Base-by-base conservation (phyloP, 257 asterid genomes). In the Cinchona pubescens region DNA sequence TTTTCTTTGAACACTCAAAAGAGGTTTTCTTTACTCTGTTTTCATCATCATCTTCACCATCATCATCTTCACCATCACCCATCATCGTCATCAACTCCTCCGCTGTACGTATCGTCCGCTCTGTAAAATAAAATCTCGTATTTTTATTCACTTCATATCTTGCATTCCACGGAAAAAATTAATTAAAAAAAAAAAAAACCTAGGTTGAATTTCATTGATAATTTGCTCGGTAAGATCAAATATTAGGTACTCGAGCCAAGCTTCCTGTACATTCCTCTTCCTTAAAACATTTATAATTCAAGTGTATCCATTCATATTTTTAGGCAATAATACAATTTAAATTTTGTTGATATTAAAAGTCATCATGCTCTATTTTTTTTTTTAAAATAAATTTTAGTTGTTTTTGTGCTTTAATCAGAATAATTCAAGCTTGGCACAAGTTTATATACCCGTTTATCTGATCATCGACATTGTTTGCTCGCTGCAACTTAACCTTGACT, bases 1-100 rank as follows among this genome's bases (percentile, higher is more conserved):
- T 10, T 67, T 48, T 42, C 55, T 76, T 43, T 71, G 55, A 34
- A 67, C 73, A 66, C 79, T 53, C 74, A 51, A 7, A 55, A 69
- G 46, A 34, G 42, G 63, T 30, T 15, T 42, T 40, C 34, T 43
- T 69, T 45, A 60, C 75, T 32, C 55, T 14, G 71, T 76, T 69
- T 34, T 74, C 75, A 21, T 64, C 75, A 55, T 37, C 80, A 2
- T 68, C 65, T 21, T 53, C 63, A 14, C 19, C 77, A 23, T n/a
- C 60, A 21, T 23, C 79, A 32, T 68, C 79, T 7, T 45, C 55
- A 45, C 29, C 73, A 9, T 35, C 51, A 55, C 42, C 19, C 77
- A 13, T n/a, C 69, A 13, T 14, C 32, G 23, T 35, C 65, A 55
- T 55, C 29, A 55, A 21, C 75, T 34, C 49, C 48, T 21, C 32